Conservation (phyloP, 257 asterid species). For the Ballota nigra region DNA sequence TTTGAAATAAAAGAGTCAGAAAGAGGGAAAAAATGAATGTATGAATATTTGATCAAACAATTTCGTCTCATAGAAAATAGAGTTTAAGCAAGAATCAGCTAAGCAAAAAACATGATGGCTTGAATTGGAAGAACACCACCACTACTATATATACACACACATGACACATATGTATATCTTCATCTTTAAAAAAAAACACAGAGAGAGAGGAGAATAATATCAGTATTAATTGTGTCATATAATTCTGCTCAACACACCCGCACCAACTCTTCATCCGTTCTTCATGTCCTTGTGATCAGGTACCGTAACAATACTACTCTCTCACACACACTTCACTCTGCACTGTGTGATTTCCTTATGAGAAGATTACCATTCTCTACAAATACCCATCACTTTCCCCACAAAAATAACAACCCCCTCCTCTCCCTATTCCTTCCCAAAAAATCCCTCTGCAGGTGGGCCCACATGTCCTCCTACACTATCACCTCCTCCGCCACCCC, state of each 20-base stretch:
- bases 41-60: background rate
- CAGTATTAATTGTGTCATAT: too few species aligned
- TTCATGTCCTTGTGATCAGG: constrained; percentile 24
- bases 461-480: constrained; percentile 26
- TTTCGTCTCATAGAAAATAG: background rate
- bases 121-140: background rate
- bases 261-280: constrained; percentile 4
- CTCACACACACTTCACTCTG: too few species aligned
- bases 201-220: background rate
- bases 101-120: background rate
- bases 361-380: constrained; percentile 24
- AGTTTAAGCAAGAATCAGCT: background rate
- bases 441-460: constrained; percentile 17
- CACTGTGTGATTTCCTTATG: constrained; percentile 26
- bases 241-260: too few species aligned
- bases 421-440: background rate
- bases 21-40: background rate
- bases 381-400: constrained; percentile 2
- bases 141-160: background rate
- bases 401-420: constrained; percentile 3
- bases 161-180: too few species aligned
- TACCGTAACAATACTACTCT: background rate
- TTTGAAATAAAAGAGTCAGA: background rate
- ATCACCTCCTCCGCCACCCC: constrained; percentile 18
- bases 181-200: background rate